Conservation (phyloP, 805 yeast genomes). For the Wickerhamiella sergipiensis region DNA sequence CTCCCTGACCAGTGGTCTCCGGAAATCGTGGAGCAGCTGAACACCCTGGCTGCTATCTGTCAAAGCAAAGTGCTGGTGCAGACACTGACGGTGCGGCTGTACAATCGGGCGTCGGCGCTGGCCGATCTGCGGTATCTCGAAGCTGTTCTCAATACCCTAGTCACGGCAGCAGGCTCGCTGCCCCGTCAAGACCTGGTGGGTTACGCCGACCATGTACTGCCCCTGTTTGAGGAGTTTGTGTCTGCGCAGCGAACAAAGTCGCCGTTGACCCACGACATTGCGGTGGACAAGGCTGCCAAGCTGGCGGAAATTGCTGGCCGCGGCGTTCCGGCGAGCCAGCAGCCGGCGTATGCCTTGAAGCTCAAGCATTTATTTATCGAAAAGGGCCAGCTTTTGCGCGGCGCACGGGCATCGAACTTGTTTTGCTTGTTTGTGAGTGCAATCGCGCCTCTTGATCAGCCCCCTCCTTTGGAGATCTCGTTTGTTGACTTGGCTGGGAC, state of each 20-base stretch:
- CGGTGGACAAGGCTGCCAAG: slow-evolving; percentile 13
- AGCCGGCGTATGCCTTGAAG: slow-evolving; percentile 7
- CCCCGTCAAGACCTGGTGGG: slow-evolving; percentile 12
- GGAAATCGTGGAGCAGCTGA: slow-evolving; percentile 20
- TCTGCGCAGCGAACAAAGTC: neutral
- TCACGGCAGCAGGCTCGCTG: slow-evolving; percentile 15
- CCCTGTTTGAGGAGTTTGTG: slow-evolving; percentile 1
- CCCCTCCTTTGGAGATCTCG: slow-evolving; percentile 4
- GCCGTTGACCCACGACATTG: slow-evolving; percentile 3
- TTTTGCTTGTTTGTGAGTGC: slow-evolving; percentile 4
- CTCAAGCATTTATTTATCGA: slow-evolving; percentile 9
- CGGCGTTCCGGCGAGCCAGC: slow-evolving; percentile 10
- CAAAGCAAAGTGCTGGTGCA: slow-evolving; percentile 27
- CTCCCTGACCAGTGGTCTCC: slow-evolving; percentile 35
- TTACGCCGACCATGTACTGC: slow-evolving; percentile 7
- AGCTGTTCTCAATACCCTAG: slow-evolving; percentile 19
- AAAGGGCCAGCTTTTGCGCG: slow-evolving; percentile 7
- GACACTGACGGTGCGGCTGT: slow-evolving; percentile 27
- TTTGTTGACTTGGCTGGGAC: slow-evolving; percentile 11
- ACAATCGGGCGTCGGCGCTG: slow-evolving; percentile 22
- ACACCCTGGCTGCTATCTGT: slow-evolving; percentile 23
- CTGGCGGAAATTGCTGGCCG: slow-evolving; percentile 18
- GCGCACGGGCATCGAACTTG: slow-evolving; percentile 2
- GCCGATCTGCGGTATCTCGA: slow-evolving; percentile 12
- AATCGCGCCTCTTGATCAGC: slow-evolving; percentile 10